phyloP scores from a whole-genome alignment of 345 rosid genomes.

The Eucalyptus sp. region DNA sequence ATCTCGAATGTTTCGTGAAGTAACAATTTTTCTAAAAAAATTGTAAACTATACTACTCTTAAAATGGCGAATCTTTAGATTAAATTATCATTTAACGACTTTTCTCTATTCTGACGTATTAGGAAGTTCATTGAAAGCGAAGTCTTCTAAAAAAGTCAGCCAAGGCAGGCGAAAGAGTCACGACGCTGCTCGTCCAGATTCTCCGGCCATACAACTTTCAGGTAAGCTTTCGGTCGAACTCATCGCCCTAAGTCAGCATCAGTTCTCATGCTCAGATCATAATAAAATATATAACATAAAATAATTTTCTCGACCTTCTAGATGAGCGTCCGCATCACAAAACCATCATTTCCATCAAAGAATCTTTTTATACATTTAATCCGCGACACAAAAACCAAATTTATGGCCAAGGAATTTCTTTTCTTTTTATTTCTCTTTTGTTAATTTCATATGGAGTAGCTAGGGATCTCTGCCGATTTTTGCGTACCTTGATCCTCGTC shows the following conservation, averaged over 20 bases:
- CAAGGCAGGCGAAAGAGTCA: background rate
- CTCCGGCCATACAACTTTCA: background rate
- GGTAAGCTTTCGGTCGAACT: background rate
- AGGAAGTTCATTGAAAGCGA: background rate
- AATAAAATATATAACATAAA: too few species aligned
- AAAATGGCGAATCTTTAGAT: background rate
- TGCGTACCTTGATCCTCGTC: background rate
- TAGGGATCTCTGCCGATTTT: background rate
- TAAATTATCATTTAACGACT: background rate
- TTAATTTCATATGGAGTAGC: background rate
- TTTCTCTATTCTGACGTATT: background rate
- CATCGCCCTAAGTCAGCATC: background rate
- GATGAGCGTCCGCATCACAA: background rate
- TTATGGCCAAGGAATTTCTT: background rate
- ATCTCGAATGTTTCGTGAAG: background rate
- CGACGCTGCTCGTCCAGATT: background rate
- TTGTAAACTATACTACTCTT: background rate
- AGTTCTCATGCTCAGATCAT: background rate
- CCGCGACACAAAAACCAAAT: background rate
- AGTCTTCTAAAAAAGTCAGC: background rate
- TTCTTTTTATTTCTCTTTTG: background rate
- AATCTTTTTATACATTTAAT: background rate
- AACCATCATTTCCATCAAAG: background rate
- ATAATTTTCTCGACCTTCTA: background rate
- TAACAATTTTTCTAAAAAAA: background rate